Evolutionary conservation across 306 rosid species (phyloP).

Genomic region (Macrotyloma uniflorum): DNA sequence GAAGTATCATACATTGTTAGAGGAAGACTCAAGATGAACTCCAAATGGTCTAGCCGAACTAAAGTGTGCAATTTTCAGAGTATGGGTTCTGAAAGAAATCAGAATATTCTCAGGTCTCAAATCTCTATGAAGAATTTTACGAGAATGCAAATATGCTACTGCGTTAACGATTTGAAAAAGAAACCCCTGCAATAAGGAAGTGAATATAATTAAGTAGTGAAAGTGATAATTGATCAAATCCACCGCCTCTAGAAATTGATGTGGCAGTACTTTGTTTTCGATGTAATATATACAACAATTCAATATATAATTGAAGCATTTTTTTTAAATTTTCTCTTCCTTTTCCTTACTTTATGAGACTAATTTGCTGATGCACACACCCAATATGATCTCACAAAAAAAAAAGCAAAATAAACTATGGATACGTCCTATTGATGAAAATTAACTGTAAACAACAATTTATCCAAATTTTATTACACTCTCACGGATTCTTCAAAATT

Average conservation of each 20-base stretch:
- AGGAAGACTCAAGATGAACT: slow-evolving; percentile 13
- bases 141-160: slow-evolving; percentile 13
- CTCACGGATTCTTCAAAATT: background rate
- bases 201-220: background rate
- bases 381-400: background rate
- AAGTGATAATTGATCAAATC: background rate
- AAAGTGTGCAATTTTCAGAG: slow-evolving; percentile 6
- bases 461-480: background rate
- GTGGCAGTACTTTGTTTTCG: background rate
- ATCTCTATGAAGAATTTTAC: slow-evolving; percentile 22
- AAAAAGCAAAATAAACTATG: background rate
- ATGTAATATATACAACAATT: background rate
- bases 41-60: background rate
- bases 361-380: background rate
- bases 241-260: background rate
- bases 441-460: background rate
- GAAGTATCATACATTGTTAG: background rate
- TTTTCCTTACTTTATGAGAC: background rate
- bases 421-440: no score
- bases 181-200: background rate
- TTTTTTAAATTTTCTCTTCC: background rate
- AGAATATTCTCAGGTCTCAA: slow-evolving; percentile 24
- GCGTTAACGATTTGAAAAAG: slow-evolving; percentile 9
- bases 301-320: background rate
- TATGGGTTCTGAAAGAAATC: background rate